Evolutionary conservation across 1,284 basidiomycete genomes (phyloP).

Genomic region (Amylostereum chailletii): DNA sequence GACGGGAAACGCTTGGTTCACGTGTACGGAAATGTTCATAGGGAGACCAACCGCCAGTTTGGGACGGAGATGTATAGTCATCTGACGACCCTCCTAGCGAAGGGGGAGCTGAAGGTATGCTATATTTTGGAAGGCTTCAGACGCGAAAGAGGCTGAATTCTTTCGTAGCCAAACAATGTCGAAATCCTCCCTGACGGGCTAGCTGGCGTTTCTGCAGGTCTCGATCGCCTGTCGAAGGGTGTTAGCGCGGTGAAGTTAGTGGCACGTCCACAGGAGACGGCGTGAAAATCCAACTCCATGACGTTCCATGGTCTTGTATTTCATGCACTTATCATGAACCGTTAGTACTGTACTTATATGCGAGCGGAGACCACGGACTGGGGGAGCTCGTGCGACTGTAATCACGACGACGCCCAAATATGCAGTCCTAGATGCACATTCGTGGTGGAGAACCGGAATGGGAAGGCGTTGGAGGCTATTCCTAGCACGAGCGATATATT

Average conservation of each 20-base stretch:
- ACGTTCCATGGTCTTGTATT: too few species aligned
- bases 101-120: neutral
- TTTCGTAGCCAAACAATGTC: neutral
- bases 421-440: too few species aligned
- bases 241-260: neutral
- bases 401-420: too few species aligned
- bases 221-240: neutral
- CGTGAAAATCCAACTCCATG: too few species aligned
- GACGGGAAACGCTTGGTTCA: neutral
- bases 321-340: too few species aligned
- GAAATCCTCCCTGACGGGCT: neutral
- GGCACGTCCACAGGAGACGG: neutral
- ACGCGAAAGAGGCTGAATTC: neutral
- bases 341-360: too few species aligned
- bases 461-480: too few species aligned
- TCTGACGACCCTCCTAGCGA: constrained; percentile 7
- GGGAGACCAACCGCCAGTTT: neutral
- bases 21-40: neutral
- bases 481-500: too few species aligned
- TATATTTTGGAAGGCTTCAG: neutral
- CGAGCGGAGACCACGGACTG: too few species aligned
- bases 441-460: too few species aligned
- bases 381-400: too few species aligned
- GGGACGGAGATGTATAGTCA: neutral
- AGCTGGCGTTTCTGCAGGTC: neutral